Evolutionary conservation across 2,329 filamentous ascomycete species (phyloP), one percentile per base, ranked within the genome.

Genomic region (Penicillium sp.): DNA sequence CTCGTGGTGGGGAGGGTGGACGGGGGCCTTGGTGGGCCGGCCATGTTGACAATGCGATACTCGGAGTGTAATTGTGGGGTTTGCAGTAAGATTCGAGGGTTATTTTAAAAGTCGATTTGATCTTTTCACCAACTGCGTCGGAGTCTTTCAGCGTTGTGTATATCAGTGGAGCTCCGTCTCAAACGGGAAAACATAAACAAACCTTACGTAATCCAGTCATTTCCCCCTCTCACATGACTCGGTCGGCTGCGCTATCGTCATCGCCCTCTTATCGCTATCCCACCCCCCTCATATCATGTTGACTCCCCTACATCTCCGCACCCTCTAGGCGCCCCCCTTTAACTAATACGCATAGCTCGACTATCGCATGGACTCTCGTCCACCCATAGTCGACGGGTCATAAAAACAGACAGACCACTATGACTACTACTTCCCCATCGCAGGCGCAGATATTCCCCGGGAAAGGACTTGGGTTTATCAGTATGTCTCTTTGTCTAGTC

Each of bases 391-490:
- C 13, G 13, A 6, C n/a, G 38, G 40, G 49, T 35, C 27, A 29
- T 63, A 52, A 60, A 56, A 50, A 63, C 59, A 40, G 51, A 41
- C 31, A 51, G 31, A 25, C 52, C 64, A 69, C 54, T 54, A 78
- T 78, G 75, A 71, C 71, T 56, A 67, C 62, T 67, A 62, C 69
- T 42, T 73, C 61, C 66, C 60, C 69, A 57, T 56, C 69, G 42
- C 68, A 75, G 69, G 85, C 85, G 56, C 85, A 88, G 71, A 84
- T 91, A 35, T 80, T 86, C 71, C 88, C 88, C 19, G 86, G 86
- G 31, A 82, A 84, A 68, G 86, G 83, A 23, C 76, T 89, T 61
- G 86, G 88, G n/a, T 86, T 86, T 63, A 78, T 88, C 61, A 78
- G 80, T 77, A 77, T 63, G 75, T 71, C 41, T 57, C 47, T 42